phyloP scores from a whole-genome alignment of 371 early-diverging fungal species.

The Mucor piriformis region DNA sequence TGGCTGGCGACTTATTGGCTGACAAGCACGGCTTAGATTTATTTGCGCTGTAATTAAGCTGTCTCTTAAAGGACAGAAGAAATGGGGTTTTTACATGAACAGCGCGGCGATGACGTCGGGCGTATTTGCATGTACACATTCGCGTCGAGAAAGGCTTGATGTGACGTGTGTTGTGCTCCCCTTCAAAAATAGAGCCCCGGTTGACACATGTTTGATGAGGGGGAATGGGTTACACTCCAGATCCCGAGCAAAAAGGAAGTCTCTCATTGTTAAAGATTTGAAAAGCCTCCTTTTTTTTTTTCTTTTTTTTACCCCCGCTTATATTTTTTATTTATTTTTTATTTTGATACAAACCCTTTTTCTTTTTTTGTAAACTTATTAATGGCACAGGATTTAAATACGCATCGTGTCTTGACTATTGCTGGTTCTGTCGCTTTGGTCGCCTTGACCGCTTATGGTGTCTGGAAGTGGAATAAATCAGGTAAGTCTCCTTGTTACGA shows the following conservation, averaged over 20 bases:
- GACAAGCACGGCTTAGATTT: not conserved
- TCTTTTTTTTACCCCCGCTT: conserved; percentile 3
- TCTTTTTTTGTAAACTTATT: not conserved
- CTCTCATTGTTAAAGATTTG: not conserved
- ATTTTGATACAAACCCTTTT: not conserved
- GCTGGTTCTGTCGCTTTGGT: not conserved
- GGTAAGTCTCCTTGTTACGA: not conserved
- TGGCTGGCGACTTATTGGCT: not conserved
- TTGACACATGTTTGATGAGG: too few relatives aligned
- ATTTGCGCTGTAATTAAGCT: not conserved
- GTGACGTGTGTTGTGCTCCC: too few relatives aligned
- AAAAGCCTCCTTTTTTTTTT: conserved; percentile 5
- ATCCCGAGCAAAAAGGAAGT: too few relatives aligned
- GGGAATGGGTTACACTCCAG: too few relatives aligned
- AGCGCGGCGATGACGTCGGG: too few relatives aligned
- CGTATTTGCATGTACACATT: too few relatives aligned
- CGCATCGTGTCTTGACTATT: not conserved
- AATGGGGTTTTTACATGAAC: too few relatives aligned
- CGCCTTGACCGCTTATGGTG: not conserved
- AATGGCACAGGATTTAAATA: not conserved
- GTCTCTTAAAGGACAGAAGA: too few relatives aligned
- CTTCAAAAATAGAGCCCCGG: too few relatives aligned
- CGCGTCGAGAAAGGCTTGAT: too few relatives aligned
- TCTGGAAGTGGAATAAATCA: not conserved
- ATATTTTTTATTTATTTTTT: not conserved